phyloP scores from a whole-genome alignment of 352 stramenopile genomes.

The Albugo laibachii region DNA sequence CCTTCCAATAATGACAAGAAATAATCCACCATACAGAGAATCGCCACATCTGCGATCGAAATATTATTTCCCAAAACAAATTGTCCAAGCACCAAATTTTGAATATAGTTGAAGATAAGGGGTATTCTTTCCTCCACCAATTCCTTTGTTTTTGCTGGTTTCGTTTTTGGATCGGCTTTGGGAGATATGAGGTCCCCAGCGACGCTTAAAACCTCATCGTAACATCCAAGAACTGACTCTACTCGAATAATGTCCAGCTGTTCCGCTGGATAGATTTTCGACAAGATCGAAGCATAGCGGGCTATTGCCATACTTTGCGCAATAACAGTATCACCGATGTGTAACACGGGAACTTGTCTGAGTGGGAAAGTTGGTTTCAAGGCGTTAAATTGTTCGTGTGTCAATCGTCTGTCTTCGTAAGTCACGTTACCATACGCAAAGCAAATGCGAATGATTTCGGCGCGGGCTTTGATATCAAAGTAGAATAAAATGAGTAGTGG shows the following conservation, averaged over 20 bases:
- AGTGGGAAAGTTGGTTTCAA: constrained; percentile 22
- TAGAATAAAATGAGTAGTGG: constrained; percentile 22
- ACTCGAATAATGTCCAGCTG: constrained; percentile 15
- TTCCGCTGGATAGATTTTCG: constrained; percentile 24
- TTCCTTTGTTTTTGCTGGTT: constrained; percentile 17
- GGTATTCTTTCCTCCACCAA: constrained; percentile 13
- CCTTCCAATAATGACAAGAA: constrained; percentile 9
- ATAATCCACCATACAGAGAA: constrained; percentile 24
- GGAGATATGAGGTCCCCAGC: constrained; percentile 14
- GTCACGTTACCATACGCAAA: constrained; percentile 19
- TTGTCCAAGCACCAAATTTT: constrained; percentile 21
- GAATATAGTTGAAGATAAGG: constrained; percentile 15
- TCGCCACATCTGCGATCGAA: constrained; percentile 17
- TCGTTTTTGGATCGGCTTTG: constrained; percentile 12
- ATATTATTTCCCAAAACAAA: constrained; percentile 28
- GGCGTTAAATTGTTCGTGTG: constrained; percentile 8
- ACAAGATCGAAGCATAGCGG: constrained; percentile 26
- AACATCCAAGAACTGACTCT: constrained; percentile 14
- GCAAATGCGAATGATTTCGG: constrained; percentile 25
- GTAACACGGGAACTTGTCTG: constrained; percentile 22
- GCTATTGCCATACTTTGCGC: constrained; percentile 36
- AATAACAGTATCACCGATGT: constrained; percentile 23
- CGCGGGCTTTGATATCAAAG: constrained; percentile 23
- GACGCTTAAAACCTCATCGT: background rate
- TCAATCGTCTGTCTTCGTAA: constrained; percentile 34